Base-by-base conservation (phyloP, 2,329 filamentous ascomycete species). In the Talaromyces sp. region DNA sequence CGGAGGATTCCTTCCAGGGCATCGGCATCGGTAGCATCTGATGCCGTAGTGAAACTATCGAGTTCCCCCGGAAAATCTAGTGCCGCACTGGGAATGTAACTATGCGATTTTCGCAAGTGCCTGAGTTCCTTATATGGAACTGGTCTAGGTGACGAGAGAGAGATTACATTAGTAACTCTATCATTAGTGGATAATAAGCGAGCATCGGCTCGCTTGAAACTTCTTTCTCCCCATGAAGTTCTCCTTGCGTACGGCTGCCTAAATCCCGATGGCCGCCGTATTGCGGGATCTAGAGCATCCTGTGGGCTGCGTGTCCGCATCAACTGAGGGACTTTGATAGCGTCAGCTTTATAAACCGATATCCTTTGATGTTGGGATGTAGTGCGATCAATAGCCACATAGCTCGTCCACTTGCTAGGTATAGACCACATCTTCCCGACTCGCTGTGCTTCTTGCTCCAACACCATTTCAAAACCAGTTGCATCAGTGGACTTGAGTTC, bases 351-450 rank as follows among this genome's bases (percentile, higher is more conserved):
- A 35, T 15, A 13, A 15, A 52, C 13, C 9, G 31, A 37, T 37
- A 52, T 39, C 19, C 19, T 33, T 19, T 52, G 31, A 15, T 37
- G 31, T 22, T 52, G 25, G n/a, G n/a, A 13, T 19, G 28, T 52
- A 11, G 31, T 37, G 19, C 31, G 31, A 15, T 52, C 48, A 21
- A 52, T 37, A 19, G 48, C 48, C 17, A 52, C 48, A 25, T 37
- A 52, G 33, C 48, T 52, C 17, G 48, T 52, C 48, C 48, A 52
- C 31, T 52, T 52, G 48, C 48, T 36, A 37, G 48, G n/a, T 17
- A 52, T 52, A 33, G 48, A 52, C 31, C 48, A 28, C 25, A 28
- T 28, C 7, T 28, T 28, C 25, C 25, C 25, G 25, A 28, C 22
- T 31, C 28, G 22, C 43, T 48, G 43, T 48, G 43, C 43, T 8